phyloP scores from a whole-genome alignment of 2,329 filamentous ascomycete species.

The Boeremia lycopersici region DNA sequence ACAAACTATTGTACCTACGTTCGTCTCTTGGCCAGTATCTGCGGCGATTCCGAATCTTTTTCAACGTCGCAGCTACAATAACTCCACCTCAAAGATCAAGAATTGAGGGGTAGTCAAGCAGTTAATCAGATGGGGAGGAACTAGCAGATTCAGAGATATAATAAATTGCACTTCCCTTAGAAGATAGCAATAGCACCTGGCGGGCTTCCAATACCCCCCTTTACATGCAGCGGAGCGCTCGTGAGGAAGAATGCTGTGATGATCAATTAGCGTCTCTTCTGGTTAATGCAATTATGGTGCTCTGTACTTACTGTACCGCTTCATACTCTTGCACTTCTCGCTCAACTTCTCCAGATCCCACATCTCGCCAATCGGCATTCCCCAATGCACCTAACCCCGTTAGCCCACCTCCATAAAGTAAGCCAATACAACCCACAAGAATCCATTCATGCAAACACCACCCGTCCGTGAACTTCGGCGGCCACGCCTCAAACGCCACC shows the following conservation, averaged over 20 bases:
- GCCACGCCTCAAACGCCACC: slow-evolving; percentile 49
- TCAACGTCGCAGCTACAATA: no score
- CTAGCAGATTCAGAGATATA: no score
- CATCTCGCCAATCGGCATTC: slow-evolving; percentile 44
- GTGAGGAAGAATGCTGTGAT: slow-evolving; percentile 61
- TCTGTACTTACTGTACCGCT: slow-evolving; percentile 52
- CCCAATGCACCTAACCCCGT: slow-evolving; percentile 23
- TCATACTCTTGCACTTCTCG: slow-evolving; percentile 59
- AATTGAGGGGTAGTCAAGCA: no score
- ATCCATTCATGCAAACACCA: slow-evolving; percentile 46
- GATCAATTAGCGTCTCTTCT: not conserved
- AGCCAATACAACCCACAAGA: slow-evolving; percentile 6
- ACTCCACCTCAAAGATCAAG: no score
- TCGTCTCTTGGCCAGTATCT: no score
- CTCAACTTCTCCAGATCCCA: slow-evolving; percentile 58
- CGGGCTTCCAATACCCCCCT: slow-evolving; percentile 51
- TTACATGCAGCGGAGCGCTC: slow-evolving; percentile 64
- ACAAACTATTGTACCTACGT: no score
- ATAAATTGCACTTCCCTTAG: slow-evolving; percentile 7
- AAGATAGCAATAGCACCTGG: slow-evolving; percentile 46
- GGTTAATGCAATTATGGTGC: not conserved
- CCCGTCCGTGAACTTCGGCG: slow-evolving; percentile 35
- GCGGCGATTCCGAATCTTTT: no score
- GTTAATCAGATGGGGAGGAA: no score
- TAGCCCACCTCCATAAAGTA: no score